Percentiles rank a stretch among this genome's conserved stretches.
Evolutionary conservation across 2,329 filamentous ascomycete species (phyloP).

Genomic region (Aspergillus floridensis): DNA sequence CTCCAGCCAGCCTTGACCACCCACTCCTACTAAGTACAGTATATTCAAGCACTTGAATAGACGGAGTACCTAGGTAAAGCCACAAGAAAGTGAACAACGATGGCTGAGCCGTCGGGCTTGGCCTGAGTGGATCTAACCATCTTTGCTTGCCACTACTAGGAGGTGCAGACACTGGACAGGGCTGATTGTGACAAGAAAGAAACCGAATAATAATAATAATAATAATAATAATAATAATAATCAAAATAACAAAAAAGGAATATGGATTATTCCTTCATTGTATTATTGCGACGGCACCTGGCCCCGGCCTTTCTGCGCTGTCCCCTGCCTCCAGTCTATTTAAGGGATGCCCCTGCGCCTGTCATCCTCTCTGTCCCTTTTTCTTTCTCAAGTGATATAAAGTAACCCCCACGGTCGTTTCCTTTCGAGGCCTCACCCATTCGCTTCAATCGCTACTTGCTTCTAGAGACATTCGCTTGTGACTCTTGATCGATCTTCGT

Average conservation of each 20-base stretch:
- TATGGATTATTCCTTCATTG: not conserved
- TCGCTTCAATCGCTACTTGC: slow-evolving; percentile 1
- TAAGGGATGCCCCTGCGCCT: slow-evolving; percentile 17
- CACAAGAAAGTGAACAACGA: not conserved
- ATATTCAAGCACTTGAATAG: no score
- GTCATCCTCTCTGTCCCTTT: slow-evolving; percentile 15
- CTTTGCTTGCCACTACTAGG: slow-evolving; percentile 7
- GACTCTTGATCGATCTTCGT: not conserved
- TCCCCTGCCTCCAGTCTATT: slow-evolving; percentile 16
- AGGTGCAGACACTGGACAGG: slow-evolving; percentile 11
- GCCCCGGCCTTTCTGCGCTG: slow-evolving; percentile 2
- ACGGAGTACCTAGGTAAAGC: no score
- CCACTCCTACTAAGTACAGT: no score
- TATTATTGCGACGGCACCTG: not conserved
- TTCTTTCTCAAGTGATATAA: slow-evolving; percentile 16
- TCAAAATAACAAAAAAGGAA: not conserved
- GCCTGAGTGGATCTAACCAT: slow-evolving; percentile 4
- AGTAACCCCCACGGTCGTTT: slow-evolving; percentile 13
- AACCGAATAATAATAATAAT: not conserved
- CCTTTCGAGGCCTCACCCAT: slow-evolving; percentile 1
- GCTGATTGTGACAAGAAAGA: slow-evolving; percentile 10
- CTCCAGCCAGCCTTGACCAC: not conserved
- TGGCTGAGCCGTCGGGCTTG: slow-evolving; percentile 5
- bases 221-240: no score
- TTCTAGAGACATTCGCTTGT: slow-evolving; percentile 9